Conservation (phyloP, 306 rosid species). For the Acacia crassicarpa region DNA sequence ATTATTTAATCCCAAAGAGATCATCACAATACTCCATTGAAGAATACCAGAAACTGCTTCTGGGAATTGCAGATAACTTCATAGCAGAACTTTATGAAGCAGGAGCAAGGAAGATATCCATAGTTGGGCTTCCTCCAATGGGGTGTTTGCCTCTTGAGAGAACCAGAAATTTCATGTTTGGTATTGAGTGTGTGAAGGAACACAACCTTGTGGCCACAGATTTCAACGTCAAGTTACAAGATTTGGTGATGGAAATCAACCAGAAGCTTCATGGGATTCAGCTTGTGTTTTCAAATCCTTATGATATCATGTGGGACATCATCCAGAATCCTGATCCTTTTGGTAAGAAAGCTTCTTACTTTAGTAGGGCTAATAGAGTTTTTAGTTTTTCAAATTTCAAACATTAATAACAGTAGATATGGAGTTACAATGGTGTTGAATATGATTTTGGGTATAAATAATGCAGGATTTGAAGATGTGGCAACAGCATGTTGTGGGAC, state of each 20-base stretch:
- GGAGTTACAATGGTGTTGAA: neutral
- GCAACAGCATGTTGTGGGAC: slow-evolving; percentile 64
- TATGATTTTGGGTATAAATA: neutral
- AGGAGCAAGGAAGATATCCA: slow-evolving; percentile 49
- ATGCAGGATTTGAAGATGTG: slow-evolving; percentile 46
- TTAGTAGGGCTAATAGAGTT: too few relatives aligned
- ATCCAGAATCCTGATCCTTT: slow-evolving; percentile 41
- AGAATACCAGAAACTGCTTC: slow-evolving; percentile 47
- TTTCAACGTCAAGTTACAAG: slow-evolving; percentile 51
- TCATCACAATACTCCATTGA: slow-evolving; percentile 45
- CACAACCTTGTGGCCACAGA: slow-evolving; percentile 43
- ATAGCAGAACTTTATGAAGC: slow-evolving; percentile 35
- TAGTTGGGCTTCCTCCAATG: slow-evolving; percentile 63
- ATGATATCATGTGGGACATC: slow-evolving; percentile 41
- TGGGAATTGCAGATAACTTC: slow-evolving; percentile 41
- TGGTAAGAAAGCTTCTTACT: slow-evolving; percentile 27
- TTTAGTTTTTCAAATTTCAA: neutral
- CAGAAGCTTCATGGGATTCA: slow-evolving; percentile 31
- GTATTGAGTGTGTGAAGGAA: slow-evolving; percentile 39
- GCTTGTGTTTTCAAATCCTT: slow-evolving; percentile 46
- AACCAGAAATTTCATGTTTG: slow-evolving; percentile 30
- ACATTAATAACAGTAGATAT: neutral
- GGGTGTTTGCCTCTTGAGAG: slow-evolving; percentile 70
- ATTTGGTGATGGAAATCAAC: slow-evolving; percentile 32
- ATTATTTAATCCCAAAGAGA: slow-evolving; percentile 37